phyloP scores from a whole-genome alignment of 2,329 filamentous ascomycete species.

The Lecanoromycetidae sp. region DNA sequence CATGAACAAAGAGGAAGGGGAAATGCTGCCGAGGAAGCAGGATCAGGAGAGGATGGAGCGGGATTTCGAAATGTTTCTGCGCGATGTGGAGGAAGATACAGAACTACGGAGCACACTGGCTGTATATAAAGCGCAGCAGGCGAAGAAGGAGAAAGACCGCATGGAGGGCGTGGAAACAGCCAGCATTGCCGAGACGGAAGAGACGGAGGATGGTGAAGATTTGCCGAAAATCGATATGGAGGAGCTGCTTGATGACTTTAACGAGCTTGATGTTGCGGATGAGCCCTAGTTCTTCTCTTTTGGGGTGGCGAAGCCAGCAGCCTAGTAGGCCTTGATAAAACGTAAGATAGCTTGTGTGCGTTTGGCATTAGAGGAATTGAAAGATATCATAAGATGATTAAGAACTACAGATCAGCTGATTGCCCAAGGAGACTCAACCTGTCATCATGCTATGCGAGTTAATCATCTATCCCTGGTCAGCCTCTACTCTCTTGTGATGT shows the following conservation, averaged over 20 bases:
- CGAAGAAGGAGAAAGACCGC: slow-evolving; percentile 35
- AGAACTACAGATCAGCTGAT: no score
- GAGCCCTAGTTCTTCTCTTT: slow-evolving; percentile 20
- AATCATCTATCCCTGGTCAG: no score
- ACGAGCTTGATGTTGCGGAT: slow-evolving; percentile 66
- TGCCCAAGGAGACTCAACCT: no score
- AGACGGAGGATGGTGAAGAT: slow-evolving; percentile 44
- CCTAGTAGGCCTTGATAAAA: no score
- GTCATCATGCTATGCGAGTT: no score
- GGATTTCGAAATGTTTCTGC: slow-evolving; percentile 95
- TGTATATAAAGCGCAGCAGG: slow-evolving; percentile 61
- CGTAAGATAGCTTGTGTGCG: no score
- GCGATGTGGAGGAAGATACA: slow-evolving; percentile 89
- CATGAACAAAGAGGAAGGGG: slow-evolving; percentile 80
- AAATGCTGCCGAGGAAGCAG: slow-evolving; percentile 71
- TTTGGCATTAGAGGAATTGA: no score
- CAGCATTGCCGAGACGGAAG: slow-evolving; percentile 46
- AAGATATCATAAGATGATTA: no score
- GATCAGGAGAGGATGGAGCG: slow-evolving; percentile 80
- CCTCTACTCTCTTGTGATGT: no score
- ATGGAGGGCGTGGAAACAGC: slow-evolving; percentile 35
- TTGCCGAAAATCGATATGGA: slow-evolving; percentile 63
- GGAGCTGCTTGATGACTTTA: slow-evolving; percentile 81
- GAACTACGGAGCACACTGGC: slow-evolving; percentile 75
- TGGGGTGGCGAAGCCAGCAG: slow-evolving; percentile 1